Evolutionary conservation across 495 filamentous ascomycete species (phyloP), one percentile per base, ranked within the genome.

Genomic region (Aspergillus bertholletiae): DNA sequence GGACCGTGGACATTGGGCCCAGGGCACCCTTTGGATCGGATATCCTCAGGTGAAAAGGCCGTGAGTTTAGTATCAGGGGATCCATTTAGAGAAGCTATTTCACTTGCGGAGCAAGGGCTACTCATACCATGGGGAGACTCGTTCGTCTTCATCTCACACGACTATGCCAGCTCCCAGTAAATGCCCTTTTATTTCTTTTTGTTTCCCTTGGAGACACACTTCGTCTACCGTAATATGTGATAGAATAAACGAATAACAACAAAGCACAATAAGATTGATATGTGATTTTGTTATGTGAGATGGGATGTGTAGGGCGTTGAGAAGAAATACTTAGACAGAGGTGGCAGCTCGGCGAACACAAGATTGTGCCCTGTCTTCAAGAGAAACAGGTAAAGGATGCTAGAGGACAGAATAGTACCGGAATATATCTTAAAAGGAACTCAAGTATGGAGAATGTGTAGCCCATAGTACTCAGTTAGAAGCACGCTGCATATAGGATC

Each of bases 31-130:
- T 60, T 66, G 21, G 59, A 56, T 18, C 61, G 49, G 7, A 61
- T 63, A 40, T 85, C 82, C 15, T 84, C 82, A 0, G 84, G 83
- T n/a, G 84, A 86, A 64, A 87, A 86, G 34, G 75, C 68, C 12
- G 83, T 86, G 26, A 85, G 55, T 45, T 78, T 77, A 22, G 84
- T 87, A 50, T 86, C 82, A 1, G 85, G 84, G 34, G 85, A 87
- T 22, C 74, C 79, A 52, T 82, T 78, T 66, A 72, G 75, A 22
- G 84, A 85, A 45, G 77, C 78, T 24, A 61, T 69, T 39, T 67
- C 78, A 54, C 74, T 79, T 8, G 83, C 84, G 5, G 84, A 86
- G 62, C 76, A 77, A 32, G 84, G 83, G 40, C 83, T 87, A 44
- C 66, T 68, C 54, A 63, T 50, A 47, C 58, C 56, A 44, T 51